Percentiles rank a stretch among this genome's conserved stretches.
Evolutionary conservation across 1,284 basidiomycete species (phyloP).

Genomic region (Pseudomicrostroma phylloplanum): DNA sequence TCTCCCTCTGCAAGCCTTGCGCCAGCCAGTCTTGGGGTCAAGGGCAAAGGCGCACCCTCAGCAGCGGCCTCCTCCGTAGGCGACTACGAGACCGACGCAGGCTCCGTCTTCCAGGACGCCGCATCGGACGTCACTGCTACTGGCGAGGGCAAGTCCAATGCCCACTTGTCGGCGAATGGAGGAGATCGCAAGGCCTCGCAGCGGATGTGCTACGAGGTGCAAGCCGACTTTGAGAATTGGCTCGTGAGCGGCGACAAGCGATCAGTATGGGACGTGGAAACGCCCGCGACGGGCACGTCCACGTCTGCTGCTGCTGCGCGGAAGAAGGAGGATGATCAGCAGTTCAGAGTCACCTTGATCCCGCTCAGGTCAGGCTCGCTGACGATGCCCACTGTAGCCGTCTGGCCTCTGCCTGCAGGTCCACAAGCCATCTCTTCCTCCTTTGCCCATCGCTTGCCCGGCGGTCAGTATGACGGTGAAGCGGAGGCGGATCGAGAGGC

Average conservation of each 20-base stretch:
- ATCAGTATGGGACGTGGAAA: constrained; percentile 16
- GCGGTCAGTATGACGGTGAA: not conserved
- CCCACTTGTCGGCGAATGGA: not conserved
- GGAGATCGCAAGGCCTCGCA: not conserved
- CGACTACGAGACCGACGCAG: constrained; percentile 7
- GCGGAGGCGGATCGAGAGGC: constrained; percentile 7
- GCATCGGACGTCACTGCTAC: not conserved
- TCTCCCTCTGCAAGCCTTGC: not conserved
- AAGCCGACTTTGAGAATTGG: constrained; percentile 38
- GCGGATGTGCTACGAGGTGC: constrained; percentile 32
- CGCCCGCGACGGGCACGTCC: not conserved
- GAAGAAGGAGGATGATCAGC: not conserved
- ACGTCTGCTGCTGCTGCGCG: not conserved
- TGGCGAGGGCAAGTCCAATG: not conserved
- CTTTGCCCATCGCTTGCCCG: not conserved
- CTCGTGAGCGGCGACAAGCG: constrained; percentile 34
- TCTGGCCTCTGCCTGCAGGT: constrained; percentile 15
- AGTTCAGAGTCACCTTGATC: constrained; percentile 22
- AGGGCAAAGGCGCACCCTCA: not conserved
- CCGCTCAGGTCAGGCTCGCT: constrained; percentile 30
- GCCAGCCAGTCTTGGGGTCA: not conserved
- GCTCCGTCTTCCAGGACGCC: constrained; percentile 2
- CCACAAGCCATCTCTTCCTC: not conserved
- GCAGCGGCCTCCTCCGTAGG: not conserved
- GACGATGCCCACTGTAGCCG: constrained; percentile 19